phyloP scores from a whole-genome alignment of 2,329 filamentous ascomycete species.

The Iodosphaeria phyllophila region DNA sequence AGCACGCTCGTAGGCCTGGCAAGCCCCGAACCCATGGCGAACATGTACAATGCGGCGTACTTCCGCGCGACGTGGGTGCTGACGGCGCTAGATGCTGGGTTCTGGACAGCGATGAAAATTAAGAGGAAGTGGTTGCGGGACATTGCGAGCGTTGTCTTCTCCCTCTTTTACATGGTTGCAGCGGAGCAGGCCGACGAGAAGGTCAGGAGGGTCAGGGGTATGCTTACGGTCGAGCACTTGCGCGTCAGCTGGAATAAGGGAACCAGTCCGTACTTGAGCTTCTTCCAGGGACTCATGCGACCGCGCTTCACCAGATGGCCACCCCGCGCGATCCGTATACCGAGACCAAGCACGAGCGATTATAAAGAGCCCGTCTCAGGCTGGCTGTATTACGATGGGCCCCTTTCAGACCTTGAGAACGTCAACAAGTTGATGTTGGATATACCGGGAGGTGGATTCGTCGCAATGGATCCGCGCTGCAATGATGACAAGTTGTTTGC shows the following conservation, averaged over 20 bases:
- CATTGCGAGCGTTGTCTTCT: conserved; percentile 66
- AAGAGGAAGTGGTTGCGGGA: conserved; percentile 62
- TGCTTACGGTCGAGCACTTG: conserved; percentile 78
- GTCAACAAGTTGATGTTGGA: conserved; percentile 71
- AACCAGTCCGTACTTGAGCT: conserved; percentile 66
- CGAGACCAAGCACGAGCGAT: conserved; percentile 58
- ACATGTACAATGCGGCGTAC: conserved; percentile 81
- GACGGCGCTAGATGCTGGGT: conserved; percentile 86
- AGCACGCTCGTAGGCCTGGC: conserved; percentile 82
- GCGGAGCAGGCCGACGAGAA: conserved; percentile 94
- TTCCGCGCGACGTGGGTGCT: conserved; percentile 95
- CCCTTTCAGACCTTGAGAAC: conserved; percentile 55
- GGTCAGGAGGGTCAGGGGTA: conserved; percentile 73
- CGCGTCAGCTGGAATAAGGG: conserved; percentile 92
- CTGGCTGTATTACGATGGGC: conserved; percentile 91
- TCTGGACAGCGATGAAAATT: conserved; percentile 97
- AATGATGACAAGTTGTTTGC: conserved; percentile 87
- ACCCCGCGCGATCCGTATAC: conserved; percentile 69
- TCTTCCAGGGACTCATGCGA: conserved; percentile 53
- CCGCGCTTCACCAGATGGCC: conserved; percentile 67
- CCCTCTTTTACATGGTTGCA: conserved; percentile 76
- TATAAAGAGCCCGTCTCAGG: conserved; percentile 69
- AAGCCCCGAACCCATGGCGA: conserved; percentile 81
- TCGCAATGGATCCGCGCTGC: conserved; percentile 88
- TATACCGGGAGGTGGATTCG: conserved; percentile 84